Conservation (phyloP, 139 green algal genomes). For the Micractinium conductrix region DNA sequence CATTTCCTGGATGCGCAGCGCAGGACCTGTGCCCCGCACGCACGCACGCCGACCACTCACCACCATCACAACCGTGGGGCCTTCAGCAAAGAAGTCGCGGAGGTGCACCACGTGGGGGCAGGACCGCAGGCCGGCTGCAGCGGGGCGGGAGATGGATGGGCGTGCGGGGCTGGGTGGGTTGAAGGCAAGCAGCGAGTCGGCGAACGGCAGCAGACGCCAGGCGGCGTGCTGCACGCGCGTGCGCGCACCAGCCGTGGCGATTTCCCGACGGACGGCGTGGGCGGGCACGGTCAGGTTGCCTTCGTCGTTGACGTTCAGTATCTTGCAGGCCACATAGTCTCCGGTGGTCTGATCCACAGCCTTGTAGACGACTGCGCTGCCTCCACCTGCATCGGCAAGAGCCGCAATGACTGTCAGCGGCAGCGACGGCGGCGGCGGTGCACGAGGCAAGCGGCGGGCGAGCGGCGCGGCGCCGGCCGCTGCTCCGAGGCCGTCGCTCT, state of each 20-base stretch:
- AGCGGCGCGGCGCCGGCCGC: too few relatives aligned
- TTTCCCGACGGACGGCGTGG: neutral
- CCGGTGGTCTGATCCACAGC: neutral
- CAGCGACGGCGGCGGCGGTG: too few relatives aligned
- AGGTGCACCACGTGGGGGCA: neutral
- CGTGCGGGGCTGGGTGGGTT: neutral
- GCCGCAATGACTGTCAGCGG: neutral
- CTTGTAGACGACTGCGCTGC: neutral
- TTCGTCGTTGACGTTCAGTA: neutral
- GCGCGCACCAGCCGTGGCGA: neutral
- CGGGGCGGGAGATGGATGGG: neutral
- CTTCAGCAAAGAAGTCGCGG: slow-evolving; percentile 1
- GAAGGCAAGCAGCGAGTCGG: neutral
- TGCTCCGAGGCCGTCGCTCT: neutral
- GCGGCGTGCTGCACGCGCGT: too few relatives aligned
- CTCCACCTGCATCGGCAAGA: neutral
- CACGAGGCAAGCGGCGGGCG: neutral
- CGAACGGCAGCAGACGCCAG: too few relatives aligned
- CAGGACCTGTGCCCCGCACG: too few relatives aligned
- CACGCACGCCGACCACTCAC: neutral
- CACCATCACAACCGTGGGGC: neutral
- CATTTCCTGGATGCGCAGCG: too few relatives aligned
- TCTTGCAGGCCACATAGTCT: neutral
- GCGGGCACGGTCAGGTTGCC: neutral
- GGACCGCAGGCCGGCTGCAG: neutral